Conservation (phyloP, 441 rosid species). For the Euphorbia celastroides region DNA sequence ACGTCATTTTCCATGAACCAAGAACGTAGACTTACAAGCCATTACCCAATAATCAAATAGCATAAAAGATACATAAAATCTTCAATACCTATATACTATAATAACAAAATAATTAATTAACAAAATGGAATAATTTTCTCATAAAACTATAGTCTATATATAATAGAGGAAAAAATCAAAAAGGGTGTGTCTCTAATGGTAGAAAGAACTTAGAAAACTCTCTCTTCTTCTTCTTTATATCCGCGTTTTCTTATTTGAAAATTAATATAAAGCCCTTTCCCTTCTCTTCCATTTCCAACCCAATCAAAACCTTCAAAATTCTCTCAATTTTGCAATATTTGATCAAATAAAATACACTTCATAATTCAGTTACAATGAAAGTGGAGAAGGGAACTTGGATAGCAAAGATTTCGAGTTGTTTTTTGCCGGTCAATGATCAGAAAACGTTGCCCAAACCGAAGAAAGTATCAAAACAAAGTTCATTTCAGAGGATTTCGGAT, state of each 20-base stretch:
- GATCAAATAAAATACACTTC: neutral
- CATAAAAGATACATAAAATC: neutral
- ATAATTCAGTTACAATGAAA: constrained; percentile 24
- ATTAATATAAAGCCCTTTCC: constrained; percentile 2
- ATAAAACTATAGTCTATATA: neutral
- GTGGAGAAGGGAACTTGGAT: constrained; percentile 38
- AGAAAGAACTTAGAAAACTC: constrained; percentile 32
- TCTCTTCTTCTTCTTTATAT: constrained; percentile 14
- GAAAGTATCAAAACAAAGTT: constrained; percentile 30
- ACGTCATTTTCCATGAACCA: constrained; percentile 35
- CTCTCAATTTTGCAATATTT: neutral
- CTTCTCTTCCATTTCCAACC: constrained; percentile 2
- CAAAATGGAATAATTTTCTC: constrained; percentile 11
- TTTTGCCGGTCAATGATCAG: constrained; percentile 23
- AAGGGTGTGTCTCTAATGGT: neutral
- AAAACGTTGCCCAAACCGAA: constrained; percentile 14
- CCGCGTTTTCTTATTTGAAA: constrained; percentile 23
- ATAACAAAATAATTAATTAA: neutral
- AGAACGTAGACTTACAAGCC: constrained; percentile 25
- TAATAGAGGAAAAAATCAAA: constrained; percentile 20
- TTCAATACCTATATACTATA: neutral
- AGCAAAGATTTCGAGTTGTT: constrained; percentile 50
- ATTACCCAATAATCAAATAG: constrained; percentile 10
- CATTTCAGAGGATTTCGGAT: constrained; percentile 54
- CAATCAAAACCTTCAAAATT: neutral